These are phyloP conservation scores for Melampsora allii-populina DNA, from an alignment of 1,284 basidiomycete genomes.

Conservation along the genomic window DNA sequence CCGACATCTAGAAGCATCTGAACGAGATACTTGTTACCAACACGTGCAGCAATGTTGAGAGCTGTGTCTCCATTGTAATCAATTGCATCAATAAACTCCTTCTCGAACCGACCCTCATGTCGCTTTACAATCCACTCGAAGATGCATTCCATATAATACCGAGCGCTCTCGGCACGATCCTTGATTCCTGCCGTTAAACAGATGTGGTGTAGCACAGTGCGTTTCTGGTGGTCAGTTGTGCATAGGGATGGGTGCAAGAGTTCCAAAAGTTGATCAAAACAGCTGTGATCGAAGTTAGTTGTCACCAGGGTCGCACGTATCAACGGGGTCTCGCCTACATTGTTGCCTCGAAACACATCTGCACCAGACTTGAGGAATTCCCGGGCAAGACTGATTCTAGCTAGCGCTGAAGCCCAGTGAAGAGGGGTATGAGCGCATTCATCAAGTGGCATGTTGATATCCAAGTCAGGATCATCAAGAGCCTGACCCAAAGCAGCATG, in stretches of 20 bases:
- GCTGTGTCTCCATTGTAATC: constrained; percentile 97
- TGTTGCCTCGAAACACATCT: constrained; percentile 84
- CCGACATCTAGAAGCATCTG: constrained; percentile 85
- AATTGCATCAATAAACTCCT: constrained; percentile 78
- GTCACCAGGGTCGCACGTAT: constrained; percentile 88
- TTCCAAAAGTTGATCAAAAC: constrained; percentile 67
- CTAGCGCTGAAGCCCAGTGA: constrained; percentile 87
- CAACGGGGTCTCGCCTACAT: constrained; percentile 88
- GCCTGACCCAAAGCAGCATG: constrained; percentile 10
- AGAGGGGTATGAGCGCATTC: constrained; percentile 92
- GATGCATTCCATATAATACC: constrained; percentile 88
- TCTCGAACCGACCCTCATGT: constrained; percentile 60
- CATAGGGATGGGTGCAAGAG: constrained; percentile 69
- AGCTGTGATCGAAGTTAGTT: constrained; percentile 71
- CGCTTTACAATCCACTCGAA: constrained; percentile 70
- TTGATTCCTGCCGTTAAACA: constrained; percentile 85
- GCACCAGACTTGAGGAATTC: constrained; percentile 66
- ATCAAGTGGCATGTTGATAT: constrained; percentile 79
- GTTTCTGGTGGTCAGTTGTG: constrained; percentile 83
- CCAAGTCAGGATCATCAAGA: constrained; percentile 54
- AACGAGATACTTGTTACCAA: constrained; percentile 86
- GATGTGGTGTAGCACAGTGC: constrained; percentile 91
- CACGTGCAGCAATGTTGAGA: constrained; percentile 87
- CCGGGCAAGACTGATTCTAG: constrained; percentile 63
- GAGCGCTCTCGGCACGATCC: constrained; percentile 75